Evolutionary conservation across 352 stramenopile genomes (phyloP).

Genomic region (Phytophthora capsici): DNA sequence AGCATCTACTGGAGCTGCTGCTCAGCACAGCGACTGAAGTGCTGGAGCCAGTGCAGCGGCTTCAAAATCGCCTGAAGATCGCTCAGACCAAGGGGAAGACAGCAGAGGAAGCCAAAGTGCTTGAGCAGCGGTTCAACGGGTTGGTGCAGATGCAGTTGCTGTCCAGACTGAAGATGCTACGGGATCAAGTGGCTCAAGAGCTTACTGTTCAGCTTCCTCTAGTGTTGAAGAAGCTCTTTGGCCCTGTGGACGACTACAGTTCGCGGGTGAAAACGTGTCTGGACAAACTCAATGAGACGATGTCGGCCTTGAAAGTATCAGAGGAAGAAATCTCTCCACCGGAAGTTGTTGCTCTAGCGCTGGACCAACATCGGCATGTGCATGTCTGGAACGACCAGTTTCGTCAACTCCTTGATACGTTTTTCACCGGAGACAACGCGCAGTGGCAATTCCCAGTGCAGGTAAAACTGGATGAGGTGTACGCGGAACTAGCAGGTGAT

Average conservation of each 20-base stretch:
- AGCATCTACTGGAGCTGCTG: constrained; percentile 30
- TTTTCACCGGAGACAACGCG: constrained; percentile 28
- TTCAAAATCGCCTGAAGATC: constrained; percentile 50
- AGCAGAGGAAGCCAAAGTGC: constrained; percentile 78
- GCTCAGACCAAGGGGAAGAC: constrained; percentile 55
- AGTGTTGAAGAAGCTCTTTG: constrained; percentile 24
- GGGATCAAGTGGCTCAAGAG: constrained; percentile 6
- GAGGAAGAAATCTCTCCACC: not conserved
- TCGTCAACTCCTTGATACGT: constrained; percentile 25
- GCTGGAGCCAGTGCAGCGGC: constrained; percentile 58
- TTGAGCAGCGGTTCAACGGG: constrained; percentile 60
- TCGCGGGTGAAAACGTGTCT: constrained; percentile 28
- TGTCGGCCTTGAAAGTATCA: constrained; percentile 2
- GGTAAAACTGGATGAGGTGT: constrained; percentile 19
- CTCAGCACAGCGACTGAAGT: constrained; percentile 34
- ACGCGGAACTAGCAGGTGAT: constrained; percentile 15
- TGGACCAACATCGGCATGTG: constrained; percentile 18
- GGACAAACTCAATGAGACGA: constrained; percentile 18
- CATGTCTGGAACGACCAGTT: constrained; percentile 29
- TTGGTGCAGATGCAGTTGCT: constrained; percentile 29
- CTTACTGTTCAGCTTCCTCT: constrained; percentile 11
- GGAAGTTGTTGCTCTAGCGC: constrained; percentile 13
- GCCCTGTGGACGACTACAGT: constrained; percentile 31
- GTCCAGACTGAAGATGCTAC: constrained; percentile 9
- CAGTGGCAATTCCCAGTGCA: constrained; percentile 26